Base-by-base conservation (phyloP, 2,329 filamentous ascomycete genomes). In the Talaromyces rugulosus region DNA sequence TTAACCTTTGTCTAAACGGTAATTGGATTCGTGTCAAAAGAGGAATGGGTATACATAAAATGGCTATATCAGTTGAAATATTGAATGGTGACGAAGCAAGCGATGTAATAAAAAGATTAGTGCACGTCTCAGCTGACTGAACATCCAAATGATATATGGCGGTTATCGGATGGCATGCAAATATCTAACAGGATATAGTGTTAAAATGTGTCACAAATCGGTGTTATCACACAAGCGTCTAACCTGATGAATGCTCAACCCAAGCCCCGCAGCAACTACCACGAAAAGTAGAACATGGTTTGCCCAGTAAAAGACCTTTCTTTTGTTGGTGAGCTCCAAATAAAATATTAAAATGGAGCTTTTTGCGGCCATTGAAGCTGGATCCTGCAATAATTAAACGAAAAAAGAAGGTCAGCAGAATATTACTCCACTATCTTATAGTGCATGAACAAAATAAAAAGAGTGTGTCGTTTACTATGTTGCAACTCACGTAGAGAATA, bases 331-430 rank as follows among this genome's bases (percentile, higher is more conserved):
- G 56, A 97, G 82, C 42, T 89, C 88, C 55, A 97, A 82, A 77
- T 96, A 97, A 75, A 97, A 97, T 58, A 95, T 83, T 62, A 97
- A 82, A 69, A 97, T 90, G n/a, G 92, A 96, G 0, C 90, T 92
- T 77, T 97, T 97, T 54, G 91, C 92, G 3, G 89, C 88, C 90
- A 96, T 96, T 60, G 96, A 81, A 4, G 91, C 89, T 9, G 92
- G 92, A 72, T 96, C 96, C 87, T 93, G 14, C 34, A 36, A 14
- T 12, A 5, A 36, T 12, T 4, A 34, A 34, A 33, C 8, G 9
- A 36, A 36, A 36, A 36, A 1, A 36, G 16, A 36, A 36, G 3
- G 34, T 14, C 6, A 16, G 5, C 12, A 3, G 16, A 5, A 16
- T 36, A 16, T 16, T 16, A 16, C 34, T 36, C 5, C 14, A 16